Conservation (phyloP, 2,329 filamentous ascomycete genomes). For the Fusarium mundagurra region DNA sequence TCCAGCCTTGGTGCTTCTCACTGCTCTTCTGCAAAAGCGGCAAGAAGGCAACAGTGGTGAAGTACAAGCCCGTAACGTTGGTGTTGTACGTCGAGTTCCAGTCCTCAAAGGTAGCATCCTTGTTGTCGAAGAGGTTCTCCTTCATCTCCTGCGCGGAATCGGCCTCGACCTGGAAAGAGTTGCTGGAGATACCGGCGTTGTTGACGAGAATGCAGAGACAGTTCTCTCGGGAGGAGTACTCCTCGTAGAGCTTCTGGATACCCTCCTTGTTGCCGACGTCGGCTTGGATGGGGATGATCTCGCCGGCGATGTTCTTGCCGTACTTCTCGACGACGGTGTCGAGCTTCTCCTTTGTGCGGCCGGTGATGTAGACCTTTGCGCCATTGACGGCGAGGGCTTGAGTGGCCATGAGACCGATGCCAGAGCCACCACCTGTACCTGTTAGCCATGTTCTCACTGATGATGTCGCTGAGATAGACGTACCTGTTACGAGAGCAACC, state of each 20-base stretch:
- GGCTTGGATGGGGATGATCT: conserved; percentile 67
- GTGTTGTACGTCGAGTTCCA: conserved; percentile 80
- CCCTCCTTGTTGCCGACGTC: conserved; percentile 72
- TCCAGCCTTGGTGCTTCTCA: conserved; percentile 57
- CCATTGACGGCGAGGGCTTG: conserved; percentile 74
- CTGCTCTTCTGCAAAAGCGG: conserved; percentile 67
- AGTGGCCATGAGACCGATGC: conserved; percentile 75
- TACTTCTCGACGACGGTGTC: conserved; percentile 68
- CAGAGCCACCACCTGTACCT: conserved; percentile 61
- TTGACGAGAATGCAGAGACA: conserved; percentile 74
- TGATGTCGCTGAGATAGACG: neutral
- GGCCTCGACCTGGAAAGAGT: conserved; percentile 62
- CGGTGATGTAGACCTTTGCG: conserved; percentile 76
- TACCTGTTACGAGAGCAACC: conserved; percentile 58
- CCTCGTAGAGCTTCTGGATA: conserved; percentile 65
- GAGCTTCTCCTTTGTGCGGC: conserved; percentile 70
- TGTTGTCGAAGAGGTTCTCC: conserved; percentile 73
- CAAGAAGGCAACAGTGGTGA: conserved; percentile 69
- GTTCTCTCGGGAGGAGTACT: conserved; percentile 64
- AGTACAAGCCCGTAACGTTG: conserved; percentile 77
- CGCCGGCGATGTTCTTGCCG: conserved; percentile 61
- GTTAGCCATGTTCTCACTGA: neutral
- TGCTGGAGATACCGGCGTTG: conserved; percentile 72
- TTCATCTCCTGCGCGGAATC: conserved; percentile 63
- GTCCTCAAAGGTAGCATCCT: conserved; percentile 67